phyloP scores from a whole-genome alignment of 2,329 filamentous ascomycete species.

The Capronia epimyces region DNA sequence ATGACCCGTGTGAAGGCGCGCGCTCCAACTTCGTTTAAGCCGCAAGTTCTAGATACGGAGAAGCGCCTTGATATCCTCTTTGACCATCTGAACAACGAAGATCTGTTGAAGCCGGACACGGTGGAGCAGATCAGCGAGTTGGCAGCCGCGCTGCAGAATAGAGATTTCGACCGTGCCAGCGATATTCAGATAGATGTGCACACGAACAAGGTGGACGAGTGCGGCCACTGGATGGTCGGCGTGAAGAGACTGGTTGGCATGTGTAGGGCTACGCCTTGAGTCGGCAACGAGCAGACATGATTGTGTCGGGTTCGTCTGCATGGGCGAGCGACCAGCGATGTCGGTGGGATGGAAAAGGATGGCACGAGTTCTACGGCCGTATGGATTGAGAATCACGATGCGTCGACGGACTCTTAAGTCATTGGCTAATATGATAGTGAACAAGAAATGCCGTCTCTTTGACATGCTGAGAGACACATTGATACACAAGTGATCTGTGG shows the following conservation, averaged over 20 bases:
- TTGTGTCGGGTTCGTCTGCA: background rate
- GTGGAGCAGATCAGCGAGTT: constrained; percentile 45
- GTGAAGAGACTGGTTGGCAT: constrained; percentile 72
- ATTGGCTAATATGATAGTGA: background rate
- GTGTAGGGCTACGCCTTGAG: constrained; percentile 66
- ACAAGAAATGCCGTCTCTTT: background rate
- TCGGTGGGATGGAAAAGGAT: background rate
- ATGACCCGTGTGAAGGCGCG: constrained; percentile 83
- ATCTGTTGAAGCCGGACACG: constrained; percentile 74
- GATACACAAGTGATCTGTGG: background rate
- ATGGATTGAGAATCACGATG: background rate
- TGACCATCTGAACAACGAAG: constrained; percentile 93
- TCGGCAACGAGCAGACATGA: background rate
- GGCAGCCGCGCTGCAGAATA: constrained; percentile 60
- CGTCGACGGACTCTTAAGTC: background rate
- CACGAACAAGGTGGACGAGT: constrained; percentile 70
- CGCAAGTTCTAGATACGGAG: constrained; percentile 88
- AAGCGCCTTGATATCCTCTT: constrained; percentile 91
- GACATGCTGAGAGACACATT: background rate
- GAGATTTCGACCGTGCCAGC: constrained; percentile 63
- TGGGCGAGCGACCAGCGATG: background rate
- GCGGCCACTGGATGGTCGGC: constrained; percentile 81
- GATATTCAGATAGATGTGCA: constrained; percentile 69
- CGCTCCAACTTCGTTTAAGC: constrained; percentile 78
- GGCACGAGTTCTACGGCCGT: background rate